Evolutionary conservation across 148 eudicot species (phyloP), one percentile per base, ranked within the genome.

Genomic region (Vaccinium darrowii): DNA sequence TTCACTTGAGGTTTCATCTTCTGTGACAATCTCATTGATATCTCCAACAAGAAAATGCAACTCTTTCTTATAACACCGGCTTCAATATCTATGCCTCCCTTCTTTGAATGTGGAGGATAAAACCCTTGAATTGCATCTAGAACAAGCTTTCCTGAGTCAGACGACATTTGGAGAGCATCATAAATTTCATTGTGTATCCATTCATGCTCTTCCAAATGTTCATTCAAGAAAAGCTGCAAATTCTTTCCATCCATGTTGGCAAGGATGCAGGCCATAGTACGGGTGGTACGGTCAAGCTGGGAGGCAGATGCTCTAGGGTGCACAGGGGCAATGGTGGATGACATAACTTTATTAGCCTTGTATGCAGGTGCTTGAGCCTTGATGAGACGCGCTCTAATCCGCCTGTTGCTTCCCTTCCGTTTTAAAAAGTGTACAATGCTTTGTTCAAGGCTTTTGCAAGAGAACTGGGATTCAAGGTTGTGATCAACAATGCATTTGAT

Each of bases 401-500:
- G 50, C 63, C 51, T 82, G 19, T 15, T 60, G 43, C 69, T 15
- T 67, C 30, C 77, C 63, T 82, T 78, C 80, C 69, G 74, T 33
- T 30, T 58, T 84, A 78, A 39, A 43, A 90, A 80, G 60, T 79
- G 87, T 30, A n/a, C 25, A 39, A 87, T 76, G 53, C 8, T 78
- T 65, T 85, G 39, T 81, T 83, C 72, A 74, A 90, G 88, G 19
- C 21, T 47, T 53, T 65, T 78, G 81, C 84, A 51, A 7, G 79
- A 76, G 84, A 80, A 86, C n/a, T 83, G 52, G 49, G 84, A 78
- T 36, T 88, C 90, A 11, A 90, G 86, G 77, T 72, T 65, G 82
- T 77, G 83, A 49, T 85, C 82, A 5, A 83, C 65, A 56, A 90
- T 87, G 89, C 88, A 88, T 67, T 51, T 88, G 67, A 90, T 83